A percentile compares a stretch with the other conserved stretches of the same genome.
These are phyloP conservation scores for Mucor lusitanicus DNA, from an alignment of 371 early-diverging fungal species.

Conservation along the genomic window DNA sequence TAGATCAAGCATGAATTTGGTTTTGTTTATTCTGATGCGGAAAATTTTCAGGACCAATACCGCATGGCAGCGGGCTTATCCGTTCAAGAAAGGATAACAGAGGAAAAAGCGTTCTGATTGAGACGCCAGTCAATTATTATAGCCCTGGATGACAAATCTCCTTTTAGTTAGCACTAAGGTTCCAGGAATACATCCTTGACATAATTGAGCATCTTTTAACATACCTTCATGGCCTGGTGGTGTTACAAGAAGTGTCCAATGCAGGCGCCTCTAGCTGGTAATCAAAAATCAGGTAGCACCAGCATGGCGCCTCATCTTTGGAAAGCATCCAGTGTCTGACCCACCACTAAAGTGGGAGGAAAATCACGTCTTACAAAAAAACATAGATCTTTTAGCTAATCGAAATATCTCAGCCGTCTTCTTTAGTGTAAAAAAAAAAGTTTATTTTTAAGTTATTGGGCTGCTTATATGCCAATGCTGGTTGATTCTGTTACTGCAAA, in stretches of 20 bases:
- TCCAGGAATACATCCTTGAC: neutral
- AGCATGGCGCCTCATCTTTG: neutral
- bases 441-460: too few species aligned
- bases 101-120: neutral
- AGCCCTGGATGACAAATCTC: neutral
- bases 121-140: neutral
- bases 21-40: neutral
- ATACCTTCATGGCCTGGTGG: neutral
- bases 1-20: neutral
- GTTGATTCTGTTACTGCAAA: too few species aligned
- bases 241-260: neutral
- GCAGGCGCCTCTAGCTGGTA: neutral
- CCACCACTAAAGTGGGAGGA: neutral
- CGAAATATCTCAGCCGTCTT: neutral
- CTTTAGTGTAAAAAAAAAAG: too few species aligned
- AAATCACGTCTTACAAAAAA: neutral
- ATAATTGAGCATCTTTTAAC: neutral
- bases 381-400: neutral
- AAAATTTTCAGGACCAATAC: neutral
- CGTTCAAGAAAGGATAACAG: too few species aligned
- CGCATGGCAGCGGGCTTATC: neutral
- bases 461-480: too few species aligned
- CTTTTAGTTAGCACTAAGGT: neutral
- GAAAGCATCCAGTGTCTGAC: neutral
- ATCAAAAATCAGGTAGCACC: neutral